These are phyloP conservation scores for Panaeolus papilionaceus DNA, from an alignment of 768 basidiomycete genomes.

Conservation along the genomic window DNA sequence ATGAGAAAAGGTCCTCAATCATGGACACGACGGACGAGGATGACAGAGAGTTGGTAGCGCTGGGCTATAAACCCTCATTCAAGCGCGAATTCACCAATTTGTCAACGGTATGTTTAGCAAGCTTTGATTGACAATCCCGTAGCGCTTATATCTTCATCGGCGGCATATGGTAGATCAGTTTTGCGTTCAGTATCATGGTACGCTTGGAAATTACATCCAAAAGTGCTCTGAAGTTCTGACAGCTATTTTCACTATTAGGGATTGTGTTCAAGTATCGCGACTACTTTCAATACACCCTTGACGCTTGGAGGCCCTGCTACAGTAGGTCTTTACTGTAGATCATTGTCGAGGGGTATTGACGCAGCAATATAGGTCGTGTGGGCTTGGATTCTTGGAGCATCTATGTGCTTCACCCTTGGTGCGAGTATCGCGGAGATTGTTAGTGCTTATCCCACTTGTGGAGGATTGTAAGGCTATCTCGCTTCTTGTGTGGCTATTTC, in stretches of 20 bases:
- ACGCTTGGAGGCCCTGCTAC: constrained; percentile 73
- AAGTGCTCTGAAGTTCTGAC: not conserved
- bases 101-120: constrained; percentile 60
- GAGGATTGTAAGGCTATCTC: constrained; percentile 59
- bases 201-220: constrained; percentile 5
- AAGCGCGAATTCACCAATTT: constrained; percentile 85
- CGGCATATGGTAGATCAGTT: constrained; percentile 57
- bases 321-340: constrained; percentile 39
- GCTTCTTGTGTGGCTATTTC: constrained; percentile 5
- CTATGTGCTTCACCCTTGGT: constrained; percentile 78
- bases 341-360: not conserved
- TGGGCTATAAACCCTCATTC: constrained; percentile 83
- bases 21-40: constrained; percentile 53
- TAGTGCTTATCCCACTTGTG: constrained; percentile 77
- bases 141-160: constrained; percentile 15
- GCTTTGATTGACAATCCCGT: not conserved
- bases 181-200: constrained; percentile 82
- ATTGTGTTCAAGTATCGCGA: constrained; percentile 77
- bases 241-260: constrained; percentile 44
- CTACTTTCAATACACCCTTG: constrained; percentile 79
- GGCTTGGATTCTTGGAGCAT: constrained; percentile 79
- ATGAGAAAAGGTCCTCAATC: constrained; percentile 26
- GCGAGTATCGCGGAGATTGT: constrained; percentile 80
- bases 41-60: constrained; percentile 65
- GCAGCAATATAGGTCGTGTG: constrained; percentile 53